Percentiles rank a stretch among this genome's conserved stretches.
Evolutionary conservation across 2,329 filamentous ascomycete genomes (phyloP).

Genomic region (Fusarium guadeloupense): DNA sequence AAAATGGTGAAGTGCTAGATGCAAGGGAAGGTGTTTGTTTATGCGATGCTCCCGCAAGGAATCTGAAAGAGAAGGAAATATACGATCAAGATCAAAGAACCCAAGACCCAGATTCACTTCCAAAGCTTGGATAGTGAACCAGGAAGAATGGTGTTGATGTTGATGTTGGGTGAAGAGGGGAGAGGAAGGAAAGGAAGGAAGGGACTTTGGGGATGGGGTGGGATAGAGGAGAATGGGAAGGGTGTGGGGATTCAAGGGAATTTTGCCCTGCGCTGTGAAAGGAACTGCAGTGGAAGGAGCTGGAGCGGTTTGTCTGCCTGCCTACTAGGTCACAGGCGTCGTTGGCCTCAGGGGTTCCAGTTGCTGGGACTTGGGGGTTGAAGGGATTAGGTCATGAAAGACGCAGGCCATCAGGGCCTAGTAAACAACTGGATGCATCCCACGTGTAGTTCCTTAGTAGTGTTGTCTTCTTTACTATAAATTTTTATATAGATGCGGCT

Average conservation of each 20-base stretch:
- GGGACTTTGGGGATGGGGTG: slow-evolving; percentile 11
- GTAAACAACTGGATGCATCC: neutral
- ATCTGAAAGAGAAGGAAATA: slow-evolving; percentile 21
- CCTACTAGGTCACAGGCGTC: slow-evolving; percentile 2
- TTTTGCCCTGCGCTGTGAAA: neutral
- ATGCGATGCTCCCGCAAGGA: slow-evolving; percentile 13
- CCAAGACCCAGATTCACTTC: slow-evolving; percentile 23
- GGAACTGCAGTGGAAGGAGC: slow-evolving; percentile 18
- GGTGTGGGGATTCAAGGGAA: slow-evolving; percentile 8
- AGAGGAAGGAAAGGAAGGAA: slow-evolving; percentile 1
- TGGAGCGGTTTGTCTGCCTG: slow-evolving; percentile 11
- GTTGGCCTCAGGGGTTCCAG: slow-evolving; percentile 1
- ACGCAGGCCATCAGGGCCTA: neutral
- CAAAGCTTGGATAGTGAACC: slow-evolving; percentile 20
- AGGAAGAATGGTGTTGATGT: slow-evolving; percentile 17
- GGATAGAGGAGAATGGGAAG: neutral
- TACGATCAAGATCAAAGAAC: slow-evolving; percentile 27
- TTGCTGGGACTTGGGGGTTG: slow-evolving; percentile 4
- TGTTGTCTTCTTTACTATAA: neutral
- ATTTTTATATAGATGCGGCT: slow-evolving; percentile 6
- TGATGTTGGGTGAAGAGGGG: slow-evolving; percentile 16
- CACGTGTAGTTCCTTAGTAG: neutral
- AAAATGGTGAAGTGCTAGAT: slow-evolving; percentile 27
- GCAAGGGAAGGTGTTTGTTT: slow-evolving; percentile 3
- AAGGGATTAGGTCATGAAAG: neutral